A percentile compares a stretch with the other conserved stretches of the same genome.
Evolutionary conservation across 2,329 filamentous ascomycete genomes (phyloP).

Genomic region (Daldinia eschscholtzii): DNA sequence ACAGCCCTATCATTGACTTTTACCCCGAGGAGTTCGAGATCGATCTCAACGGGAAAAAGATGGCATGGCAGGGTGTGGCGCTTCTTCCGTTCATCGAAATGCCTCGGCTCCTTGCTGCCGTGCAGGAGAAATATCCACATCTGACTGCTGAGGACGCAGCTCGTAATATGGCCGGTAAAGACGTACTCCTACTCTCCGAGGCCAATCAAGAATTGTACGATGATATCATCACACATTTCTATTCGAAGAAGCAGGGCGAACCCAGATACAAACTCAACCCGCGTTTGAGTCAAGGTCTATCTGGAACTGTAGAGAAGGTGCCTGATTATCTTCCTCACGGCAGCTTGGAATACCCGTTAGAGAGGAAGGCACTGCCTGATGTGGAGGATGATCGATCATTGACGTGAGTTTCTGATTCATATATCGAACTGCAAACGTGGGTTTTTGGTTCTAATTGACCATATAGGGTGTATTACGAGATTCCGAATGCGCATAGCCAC

Average conservation of each 20-base stretch:
- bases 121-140: conserved; percentile 83
- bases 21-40: conserved; percentile 95
- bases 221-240: conserved; percentile 86
- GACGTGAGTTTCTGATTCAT: conserved; percentile 68
- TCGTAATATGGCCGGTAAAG: conserved; percentile 83
- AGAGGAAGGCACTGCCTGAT: conserved; percentile 77
- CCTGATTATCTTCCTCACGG: conserved; percentile 87
- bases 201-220: conserved; percentile 84
- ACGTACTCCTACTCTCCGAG: conserved; percentile 87
- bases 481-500: conserved; percentile 81
- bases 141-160: conserved; percentile 81
- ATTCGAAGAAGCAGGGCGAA: conserved; percentile 84
- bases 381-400: conserved; percentile 89
- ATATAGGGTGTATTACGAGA: conserved; percentile 83
- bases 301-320: conserved; percentile 85
- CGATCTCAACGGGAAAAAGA: conserved; percentile 97
- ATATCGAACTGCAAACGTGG: not conserved
- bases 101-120: conserved; percentile 83
- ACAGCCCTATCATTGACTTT: conserved; percentile 96
- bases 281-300: conserved; percentile 79
- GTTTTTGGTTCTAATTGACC: conserved; percentile 49
- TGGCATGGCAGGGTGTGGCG: conserved; percentile 96
- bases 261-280: conserved; percentile 80
- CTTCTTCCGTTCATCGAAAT: conserved; percentile 97
- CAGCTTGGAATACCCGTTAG: conserved; percentile 81